phyloP scores from a whole-genome alignment of 371 early-diverging fungal species.

The Mortierella sp. region DNA sequence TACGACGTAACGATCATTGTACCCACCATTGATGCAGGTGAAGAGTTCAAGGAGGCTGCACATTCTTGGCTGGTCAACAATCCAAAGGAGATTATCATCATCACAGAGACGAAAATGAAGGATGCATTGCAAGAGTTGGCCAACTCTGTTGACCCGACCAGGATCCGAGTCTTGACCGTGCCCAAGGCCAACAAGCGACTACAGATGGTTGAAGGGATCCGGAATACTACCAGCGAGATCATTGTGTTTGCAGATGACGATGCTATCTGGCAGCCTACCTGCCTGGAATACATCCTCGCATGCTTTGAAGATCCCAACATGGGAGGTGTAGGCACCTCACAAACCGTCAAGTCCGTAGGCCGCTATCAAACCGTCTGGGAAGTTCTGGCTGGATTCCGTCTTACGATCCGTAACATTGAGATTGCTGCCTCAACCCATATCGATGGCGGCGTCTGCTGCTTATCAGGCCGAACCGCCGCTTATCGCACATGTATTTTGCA shows the following conservation, averaged over 20 bases:
- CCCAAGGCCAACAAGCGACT: constrained; percentile 70
- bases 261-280: constrained; percentile 73
- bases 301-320: constrained; percentile 78
- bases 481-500: constrained; percentile 77
- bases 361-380: constrained; percentile 76
- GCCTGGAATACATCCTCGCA: constrained; percentile 73
- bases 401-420: constrained; percentile 79
- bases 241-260: constrained; percentile 79
- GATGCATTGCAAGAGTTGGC: constrained; percentile 60
- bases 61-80: constrained; percentile 71
- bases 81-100: constrained; percentile 69
- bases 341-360: constrained; percentile 66
- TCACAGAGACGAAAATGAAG: constrained; percentile 64
- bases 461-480: constrained; percentile 79
- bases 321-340: constrained; percentile 81
- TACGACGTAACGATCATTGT: constrained; percentile 78
- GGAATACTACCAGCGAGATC: constrained; percentile 70
- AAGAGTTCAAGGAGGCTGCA: constrained; percentile 73
- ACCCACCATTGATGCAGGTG: constrained; percentile 80
- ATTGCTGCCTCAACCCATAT: constrained; percentile 79
- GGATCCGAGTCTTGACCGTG: constrained; percentile 62
- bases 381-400: constrained; percentile 73
- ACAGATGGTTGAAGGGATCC: constrained; percentile 77
- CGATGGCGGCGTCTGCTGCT: constrained; percentile 80
- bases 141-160: constrained; percentile 56